Evolutionary conservation across 306 rosid species (phyloP).

Genomic region (Citrullus colocynthis): DNA sequence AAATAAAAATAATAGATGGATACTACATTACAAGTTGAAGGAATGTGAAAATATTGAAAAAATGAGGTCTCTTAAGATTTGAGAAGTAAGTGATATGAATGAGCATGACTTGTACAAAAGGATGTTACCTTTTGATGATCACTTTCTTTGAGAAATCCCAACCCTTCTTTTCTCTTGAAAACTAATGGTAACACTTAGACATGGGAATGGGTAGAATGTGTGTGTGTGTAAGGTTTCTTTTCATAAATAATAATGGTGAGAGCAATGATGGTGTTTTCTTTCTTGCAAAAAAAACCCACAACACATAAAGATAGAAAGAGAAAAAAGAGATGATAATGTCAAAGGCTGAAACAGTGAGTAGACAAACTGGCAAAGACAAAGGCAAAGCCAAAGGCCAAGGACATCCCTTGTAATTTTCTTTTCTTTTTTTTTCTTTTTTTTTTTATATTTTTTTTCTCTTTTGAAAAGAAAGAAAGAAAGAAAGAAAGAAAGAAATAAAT

Average conservation of each 20-base stretch:
- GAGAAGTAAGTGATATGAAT: background rate
- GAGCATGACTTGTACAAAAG: background rate
- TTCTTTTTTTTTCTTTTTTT: too few species aligned
- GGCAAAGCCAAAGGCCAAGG: background rate
- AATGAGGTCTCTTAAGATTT: background rate
- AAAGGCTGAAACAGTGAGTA: slow-evolving; percentile 7
- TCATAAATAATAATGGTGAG: background rate
- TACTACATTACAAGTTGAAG: too few species aligned
- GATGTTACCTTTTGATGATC: background rate
- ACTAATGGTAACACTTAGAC: background rate
- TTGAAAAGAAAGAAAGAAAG: too few species aligned
- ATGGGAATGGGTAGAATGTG: background rate
- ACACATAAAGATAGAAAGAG: background rate
- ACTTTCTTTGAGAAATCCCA: background rate
- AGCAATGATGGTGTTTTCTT: slow-evolving; percentile 1
- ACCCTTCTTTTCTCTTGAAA: background rate
- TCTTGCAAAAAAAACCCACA: background rate
- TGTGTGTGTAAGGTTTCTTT: background rate
- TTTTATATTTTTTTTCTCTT: too few species aligned
- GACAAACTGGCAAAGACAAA: slow-evolving; percentile 5
- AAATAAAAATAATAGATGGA: too few species aligned
- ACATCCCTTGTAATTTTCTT: background rate
- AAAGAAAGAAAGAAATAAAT: background rate
- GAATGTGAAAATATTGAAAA: background rate
- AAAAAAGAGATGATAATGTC: slow-evolving; percentile 4